Conservation (phyloP, 2,329 filamentous ascomycete species). For the Sclerotinia sclerotiorum region DNA sequence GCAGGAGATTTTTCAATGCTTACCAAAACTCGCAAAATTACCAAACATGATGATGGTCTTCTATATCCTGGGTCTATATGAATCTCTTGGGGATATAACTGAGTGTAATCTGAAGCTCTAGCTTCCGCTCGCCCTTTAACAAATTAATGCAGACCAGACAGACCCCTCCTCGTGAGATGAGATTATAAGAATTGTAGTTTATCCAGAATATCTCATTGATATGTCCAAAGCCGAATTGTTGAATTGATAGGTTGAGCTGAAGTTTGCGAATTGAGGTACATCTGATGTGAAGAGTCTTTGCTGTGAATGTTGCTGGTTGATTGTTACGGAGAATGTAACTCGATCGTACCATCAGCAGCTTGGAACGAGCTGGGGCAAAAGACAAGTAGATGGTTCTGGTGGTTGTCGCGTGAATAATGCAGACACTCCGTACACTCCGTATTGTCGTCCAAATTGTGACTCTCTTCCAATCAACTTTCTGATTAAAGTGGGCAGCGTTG, state of each 20-base stretch:
- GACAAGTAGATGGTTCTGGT: too few relatives aligned
- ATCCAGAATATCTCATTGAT: background rate
- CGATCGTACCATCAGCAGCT: background rate
- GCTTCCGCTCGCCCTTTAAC: background rate
- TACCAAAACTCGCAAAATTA: conserved; percentile 22
- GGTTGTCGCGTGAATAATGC: conserved; percentile 1
- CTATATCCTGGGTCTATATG: conserved; percentile 20
- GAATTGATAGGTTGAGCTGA: too few relatives aligned
- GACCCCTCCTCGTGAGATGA: background rate
- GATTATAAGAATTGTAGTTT: background rate
- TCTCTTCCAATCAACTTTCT: conserved; percentile 8
- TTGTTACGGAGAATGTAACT: conserved; percentile 9
- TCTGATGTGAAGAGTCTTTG: background rate
- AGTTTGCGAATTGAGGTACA: too few relatives aligned
- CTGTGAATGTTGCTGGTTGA: background rate
- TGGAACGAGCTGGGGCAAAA: background rate
- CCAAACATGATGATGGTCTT: conserved; percentile 23
- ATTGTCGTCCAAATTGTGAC: conserved; percentile 5
- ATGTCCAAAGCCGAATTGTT: background rate
- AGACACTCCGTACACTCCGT: background rate
- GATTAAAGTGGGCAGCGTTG: background rate
- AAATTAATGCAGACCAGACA: background rate
- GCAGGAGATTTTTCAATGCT: conserved; percentile 6
- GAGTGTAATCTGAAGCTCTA: background rate
- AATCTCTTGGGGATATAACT: background rate